Conservation (phyloP, 2,329 filamentous ascomycete genomes). For the Talaromyces albobiverticillius region DNA sequence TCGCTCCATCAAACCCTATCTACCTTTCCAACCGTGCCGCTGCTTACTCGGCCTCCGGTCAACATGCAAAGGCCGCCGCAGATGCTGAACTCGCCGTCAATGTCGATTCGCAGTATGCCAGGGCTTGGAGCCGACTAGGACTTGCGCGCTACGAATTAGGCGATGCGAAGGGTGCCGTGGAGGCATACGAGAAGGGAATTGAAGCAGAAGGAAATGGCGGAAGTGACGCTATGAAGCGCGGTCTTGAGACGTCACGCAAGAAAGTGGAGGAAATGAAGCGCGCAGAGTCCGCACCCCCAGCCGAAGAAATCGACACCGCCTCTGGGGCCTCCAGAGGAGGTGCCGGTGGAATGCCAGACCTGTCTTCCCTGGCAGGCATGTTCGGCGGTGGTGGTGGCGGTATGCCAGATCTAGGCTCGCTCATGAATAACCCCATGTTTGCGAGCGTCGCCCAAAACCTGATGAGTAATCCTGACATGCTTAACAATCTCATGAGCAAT, state of each 20-base stretch:
- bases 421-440: slow-evolving; percentile 99
- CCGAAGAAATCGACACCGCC: slow-evolving; percentile 52
- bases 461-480: slow-evolving; percentile 93
- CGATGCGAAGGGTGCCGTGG: slow-evolving; percentile 87
- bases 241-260: slow-evolving; percentile 87
- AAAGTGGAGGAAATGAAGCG: slow-evolving; percentile 76
- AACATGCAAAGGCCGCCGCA: slow-evolving; percentile 78
- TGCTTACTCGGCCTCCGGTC: slow-evolving; percentile 78
- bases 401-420: slow-evolving; percentile 80
- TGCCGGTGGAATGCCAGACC: slow-evolving; percentile 65
- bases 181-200: slow-evolving; percentile 90
- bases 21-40: slow-evolving; percentile 97
- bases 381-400: slow-evolving; percentile 61
- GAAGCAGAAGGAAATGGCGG: slow-evolving; percentile 91
- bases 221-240: slow-evolving; percentile 96
- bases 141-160: slow-evolving; percentile 89
- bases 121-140: slow-evolving; percentile 92
- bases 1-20: slow-evolving; percentile 84
- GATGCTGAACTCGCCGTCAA: slow-evolving; percentile 90
- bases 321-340: slow-evolving; percentile 47
- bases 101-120: slow-evolving; percentile 89
- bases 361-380: slow-evolving; percentile 70
- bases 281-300: slow-evolving; percentile 49
- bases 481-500: slow-evolving; percentile 92
- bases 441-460: slow-evolving; percentile 93